Conservation (phyloP, 305 asterid genomes). For the Nicotiana rustica region DNA sequence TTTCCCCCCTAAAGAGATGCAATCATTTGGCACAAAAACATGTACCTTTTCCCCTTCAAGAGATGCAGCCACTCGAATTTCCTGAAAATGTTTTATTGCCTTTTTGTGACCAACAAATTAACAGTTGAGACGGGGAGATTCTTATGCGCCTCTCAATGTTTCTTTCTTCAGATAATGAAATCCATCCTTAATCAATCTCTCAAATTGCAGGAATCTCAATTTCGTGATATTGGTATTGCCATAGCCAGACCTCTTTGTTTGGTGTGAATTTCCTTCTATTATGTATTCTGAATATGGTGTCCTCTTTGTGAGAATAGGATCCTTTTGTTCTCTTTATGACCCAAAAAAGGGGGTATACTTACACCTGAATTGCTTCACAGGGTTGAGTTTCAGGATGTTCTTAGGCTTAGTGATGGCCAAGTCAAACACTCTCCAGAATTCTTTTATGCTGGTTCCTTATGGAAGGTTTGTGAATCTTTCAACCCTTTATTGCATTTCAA, state of each 20-base stretch:
- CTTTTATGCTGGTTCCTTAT: slow-evolving; percentile 95
- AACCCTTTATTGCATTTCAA: slow-evolving; percentile 23
- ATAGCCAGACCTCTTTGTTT: background rate
- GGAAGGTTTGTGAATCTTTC: slow-evolving; percentile 73
- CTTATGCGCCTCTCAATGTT: background rate
- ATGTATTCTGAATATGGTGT: slow-evolving; percentile 12
- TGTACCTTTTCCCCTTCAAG: slow-evolving; percentile 19
- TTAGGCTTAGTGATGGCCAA: slow-evolving; percentile 91
- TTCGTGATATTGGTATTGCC: background rate
- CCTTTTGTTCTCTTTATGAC: slow-evolving; percentile 36
- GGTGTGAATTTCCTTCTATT: slow-evolving; percentile 15
- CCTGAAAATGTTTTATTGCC: slow-evolving; percentile 2
- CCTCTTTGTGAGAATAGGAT: background rate
- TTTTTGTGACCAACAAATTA: slow-evolving; percentile 7
- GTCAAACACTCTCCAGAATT: slow-evolving; percentile 92
- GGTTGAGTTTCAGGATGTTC: slow-evolving; percentile 93
- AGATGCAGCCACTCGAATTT: background rate
- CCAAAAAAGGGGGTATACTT: background rate
- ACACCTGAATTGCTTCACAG: slow-evolving; percentile 53
- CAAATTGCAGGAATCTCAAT: slow-evolving; percentile 20
- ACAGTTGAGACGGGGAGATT: slow-evolving; percentile 16
- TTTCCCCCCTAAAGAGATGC: slow-evolving; percentile 14
- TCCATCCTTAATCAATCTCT: slow-evolving; percentile 16
- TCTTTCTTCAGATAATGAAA: slow-evolving; percentile 13
- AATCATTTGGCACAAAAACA: background rate